Conservation (phyloP, 345 rosid genomes). For the Diplotaxis tenuifolia region DNA sequence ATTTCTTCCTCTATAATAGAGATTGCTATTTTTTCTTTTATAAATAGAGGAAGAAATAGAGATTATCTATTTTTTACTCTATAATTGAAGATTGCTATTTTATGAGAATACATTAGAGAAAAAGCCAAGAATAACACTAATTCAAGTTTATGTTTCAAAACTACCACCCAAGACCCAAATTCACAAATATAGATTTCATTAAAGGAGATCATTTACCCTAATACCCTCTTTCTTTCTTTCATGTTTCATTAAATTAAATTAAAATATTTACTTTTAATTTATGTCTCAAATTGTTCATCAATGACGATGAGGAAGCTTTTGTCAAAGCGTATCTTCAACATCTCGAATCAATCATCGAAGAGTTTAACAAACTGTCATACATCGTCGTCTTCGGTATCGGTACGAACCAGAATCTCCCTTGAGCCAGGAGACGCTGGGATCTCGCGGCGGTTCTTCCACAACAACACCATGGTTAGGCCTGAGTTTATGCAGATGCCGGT, state of each 20-base stretch:
- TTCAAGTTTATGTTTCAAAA: too few relatives aligned
- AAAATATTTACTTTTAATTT: neutral
- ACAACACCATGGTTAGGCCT: conserved; percentile 35
- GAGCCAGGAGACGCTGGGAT: conserved; percentile 68
- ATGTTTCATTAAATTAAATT: conserved; percentile 6
- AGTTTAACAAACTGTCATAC: conserved; percentile 36
- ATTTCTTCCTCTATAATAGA: too few relatives aligned
- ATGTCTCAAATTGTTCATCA: neutral
- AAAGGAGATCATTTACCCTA: too few relatives aligned
- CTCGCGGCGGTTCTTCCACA: conserved; percentile 62
- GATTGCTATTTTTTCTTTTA: too few relatives aligned
- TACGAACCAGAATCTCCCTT: conserved; percentile 45
- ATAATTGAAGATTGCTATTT: too few relatives aligned
- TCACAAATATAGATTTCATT: too few relatives aligned
- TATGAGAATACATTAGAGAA: too few relatives aligned
- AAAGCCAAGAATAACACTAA: too few relatives aligned
- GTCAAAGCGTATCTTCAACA: conserved; percentile 57
- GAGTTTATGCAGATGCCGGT: conserved; percentile 33
- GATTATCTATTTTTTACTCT: too few relatives aligned
- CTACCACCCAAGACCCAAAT: too few relatives aligned
- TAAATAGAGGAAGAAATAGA: too few relatives aligned
- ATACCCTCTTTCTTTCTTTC: conserved; percentile 16
- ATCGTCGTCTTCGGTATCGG: conserved; percentile 38
- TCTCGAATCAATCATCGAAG: conserved; percentile 45
- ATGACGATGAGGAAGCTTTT: conserved; percentile 79